Evolutionary conservation across 108 stramenopile genomes (phyloP), one percentile per base, ranked within the genome.

Genomic region (Nannochloropsis gaditana): DNA sequence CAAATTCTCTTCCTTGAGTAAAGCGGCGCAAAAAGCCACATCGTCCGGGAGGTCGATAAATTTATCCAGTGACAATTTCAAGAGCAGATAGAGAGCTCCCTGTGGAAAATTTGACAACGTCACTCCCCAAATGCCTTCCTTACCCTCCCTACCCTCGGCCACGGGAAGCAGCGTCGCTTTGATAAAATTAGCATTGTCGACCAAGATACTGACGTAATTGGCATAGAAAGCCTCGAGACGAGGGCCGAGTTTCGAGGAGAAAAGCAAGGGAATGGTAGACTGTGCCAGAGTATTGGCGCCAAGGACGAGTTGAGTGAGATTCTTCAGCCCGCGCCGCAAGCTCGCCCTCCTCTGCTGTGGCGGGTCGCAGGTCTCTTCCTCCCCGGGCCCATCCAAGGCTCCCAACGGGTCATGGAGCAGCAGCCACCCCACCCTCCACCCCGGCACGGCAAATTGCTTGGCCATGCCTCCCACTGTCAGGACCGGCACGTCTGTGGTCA

Each of bases 371-470:
- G 31, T 31, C 31, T 31, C 31, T 31, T 31, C 31, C 31, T 31
- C 31, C 59, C 59, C 59, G 19, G 19, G 19, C n/a, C 59, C 59
- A 4, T 73, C 59, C 59, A 73, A n/a, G 19, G n/a, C 15, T n/a
- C 59, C 59, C 59, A 73, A 73, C 6, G 59, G 59, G 59, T 95
- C 96, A 50, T 94, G 93, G 84, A 95, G 94, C 43, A 92, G 85
- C 80, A 94, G 80, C 94, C 95, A 95, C 19, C 96, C 95, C 79
- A 95, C 85, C 84, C 95, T 91, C 95, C 95, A 96, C 15, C 97
- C 97, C 11, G 97, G 95, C 4, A 98, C 91, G 82, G 96, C 87
- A 86, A 94, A 97, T 84, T 97, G 95, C 89, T 97, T 97, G 42
- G 95, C 95, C 15, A 96, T 45, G 42, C 97, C 96, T 83, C 95